Conservation (phyloP, 257 asterid genomes). For the Nemophila menziesii region DNA sequence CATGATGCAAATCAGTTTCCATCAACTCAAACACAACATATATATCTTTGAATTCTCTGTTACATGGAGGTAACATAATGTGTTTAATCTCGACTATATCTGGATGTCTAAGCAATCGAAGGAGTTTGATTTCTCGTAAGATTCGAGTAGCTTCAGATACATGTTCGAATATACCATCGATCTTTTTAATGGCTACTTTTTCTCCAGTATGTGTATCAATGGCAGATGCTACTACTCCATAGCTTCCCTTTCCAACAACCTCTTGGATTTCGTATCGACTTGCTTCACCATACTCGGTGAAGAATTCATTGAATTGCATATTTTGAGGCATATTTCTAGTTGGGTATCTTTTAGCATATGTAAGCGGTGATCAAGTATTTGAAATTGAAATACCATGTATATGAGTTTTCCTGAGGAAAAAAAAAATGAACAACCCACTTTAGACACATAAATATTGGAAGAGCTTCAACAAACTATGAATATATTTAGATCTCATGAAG, state of each 20-base stretch:
- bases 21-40: slow-evolving; percentile 93
- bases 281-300: slow-evolving; percentile 95
- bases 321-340: slow-evolving; percentile 21
- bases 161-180: slow-evolving; percentile 78
- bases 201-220: slow-evolving; percentile 94
- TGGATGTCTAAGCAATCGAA: slow-evolving; percentile 79
- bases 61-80: slow-evolving; percentile 85
- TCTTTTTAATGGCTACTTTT: slow-evolving; percentile 91
- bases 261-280: slow-evolving; percentile 76
- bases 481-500: background rate
- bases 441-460: background rate
- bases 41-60: slow-evolving; percentile 92
- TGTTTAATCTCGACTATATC: slow-evolving; percentile 95
- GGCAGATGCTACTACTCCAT: slow-evolving; percentile 96
- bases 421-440: background rate
- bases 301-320: slow-evolving; percentile 75
- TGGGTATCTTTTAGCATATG: background rate
- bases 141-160: slow-evolving; percentile 95
- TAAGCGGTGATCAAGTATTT: background rate
- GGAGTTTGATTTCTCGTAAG: slow-evolving; percentile 91
- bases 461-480: background rate
- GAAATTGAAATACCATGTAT: slow-evolving; percentile 1
- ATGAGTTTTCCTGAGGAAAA: background rate
- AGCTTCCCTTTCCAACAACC: slow-evolving; percentile 97
- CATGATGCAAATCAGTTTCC: slow-evolving; percentile 97